A percentile compares a stretch with the other conserved stretches of the same genome.
These are phyloP conservation scores for Russula ochroleuca DNA, from an alignment of 768 basidiomycete species.

Conservation along the genomic window DNA sequence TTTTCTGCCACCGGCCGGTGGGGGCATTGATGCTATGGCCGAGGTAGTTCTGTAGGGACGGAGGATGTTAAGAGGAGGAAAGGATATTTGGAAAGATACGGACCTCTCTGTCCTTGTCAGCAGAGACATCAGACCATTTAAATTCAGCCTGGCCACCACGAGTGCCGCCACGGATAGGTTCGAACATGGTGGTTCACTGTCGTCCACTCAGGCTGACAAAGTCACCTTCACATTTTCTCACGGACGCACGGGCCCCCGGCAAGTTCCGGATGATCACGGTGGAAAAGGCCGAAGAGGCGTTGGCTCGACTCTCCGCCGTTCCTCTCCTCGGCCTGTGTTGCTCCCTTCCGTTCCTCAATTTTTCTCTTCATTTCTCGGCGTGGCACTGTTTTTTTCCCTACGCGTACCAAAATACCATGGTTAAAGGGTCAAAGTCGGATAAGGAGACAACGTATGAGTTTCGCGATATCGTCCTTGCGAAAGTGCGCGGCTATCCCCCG, in stretches of 20 bases:
- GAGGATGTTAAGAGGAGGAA: background rate
- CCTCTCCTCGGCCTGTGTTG: background rate
- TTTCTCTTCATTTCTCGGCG: background rate
- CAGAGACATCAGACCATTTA: slow-evolving; percentile 87
- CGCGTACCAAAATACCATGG: slow-evolving; percentile 31
- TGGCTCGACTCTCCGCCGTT: background rate
- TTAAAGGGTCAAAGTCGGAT: slow-evolving; percentile 39
- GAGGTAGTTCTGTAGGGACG: slow-evolving; percentile 69
- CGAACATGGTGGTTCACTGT: slow-evolving; percentile 51
- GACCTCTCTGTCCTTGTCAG: slow-evolving; percentile 92
- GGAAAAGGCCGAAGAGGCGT: slow-evolving; percentile 11
- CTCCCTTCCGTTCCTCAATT: background rate
- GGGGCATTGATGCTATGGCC: slow-evolving; percentile 95
- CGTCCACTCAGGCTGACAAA: no score
- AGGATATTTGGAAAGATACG: slow-evolving; percentile 14
- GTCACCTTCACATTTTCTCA: background rate
- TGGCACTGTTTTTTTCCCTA: slow-evolving; percentile 7
- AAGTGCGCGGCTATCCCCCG: slow-evolving; percentile 88
- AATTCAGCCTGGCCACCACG: slow-evolving; percentile 89
- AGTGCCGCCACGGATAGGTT: slow-evolving; percentile 84
- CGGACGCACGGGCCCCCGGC: slow-evolving; percentile 22
- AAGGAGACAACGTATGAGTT: slow-evolving; percentile 49
- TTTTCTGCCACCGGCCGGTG: slow-evolving; percentile 95
- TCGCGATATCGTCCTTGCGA: slow-evolving; percentile 86
- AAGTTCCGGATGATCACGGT: slow-evolving; percentile 20